Percentiles rank a stretch among this genome's conserved stretches.
Evolutionary conservation across 2,329 filamentous ascomycete species (phyloP).

Genomic region (Blastomyces silverae): DNA sequence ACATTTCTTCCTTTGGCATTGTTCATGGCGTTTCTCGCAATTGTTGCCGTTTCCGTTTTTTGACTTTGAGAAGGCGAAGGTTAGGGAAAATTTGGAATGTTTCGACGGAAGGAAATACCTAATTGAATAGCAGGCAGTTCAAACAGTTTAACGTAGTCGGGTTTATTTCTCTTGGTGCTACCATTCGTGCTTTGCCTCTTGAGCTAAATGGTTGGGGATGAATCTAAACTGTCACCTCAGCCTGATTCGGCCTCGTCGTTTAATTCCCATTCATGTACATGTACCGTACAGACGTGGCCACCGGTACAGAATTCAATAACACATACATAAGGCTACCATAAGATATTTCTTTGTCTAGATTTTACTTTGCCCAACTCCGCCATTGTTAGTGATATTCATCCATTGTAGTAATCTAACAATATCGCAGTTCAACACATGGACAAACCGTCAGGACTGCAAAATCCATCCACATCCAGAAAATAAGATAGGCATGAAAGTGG

Average conservation of each 20-base stretch:
- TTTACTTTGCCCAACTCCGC: background rate
- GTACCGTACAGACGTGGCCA: too few species aligned
- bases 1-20: slow-evolving; percentile 9
- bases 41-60: slow-evolving; percentile 3
- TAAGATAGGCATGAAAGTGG: too few species aligned
- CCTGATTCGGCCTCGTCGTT: too few species aligned
- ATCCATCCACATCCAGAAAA: too few species aligned
- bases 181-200: background rate
- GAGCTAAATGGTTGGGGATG: background rate
- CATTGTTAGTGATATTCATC: background rate
- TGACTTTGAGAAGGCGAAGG: slow-evolving; percentile 12
- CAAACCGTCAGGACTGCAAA: background rate
- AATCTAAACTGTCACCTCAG: background rate
- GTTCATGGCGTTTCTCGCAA: slow-evolving; percentile 1
- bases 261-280: too few species aligned
- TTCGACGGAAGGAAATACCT: slow-evolving; percentile 3
- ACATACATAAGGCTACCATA: too few species aligned
- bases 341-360: background rate
- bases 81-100: slow-evolving; percentile 13
- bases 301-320: too few species aligned
- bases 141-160: background rate
- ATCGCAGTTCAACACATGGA: background rate
- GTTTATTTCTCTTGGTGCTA: background rate
- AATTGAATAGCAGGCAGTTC: background rate
- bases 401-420: background rate